These are phyloP conservation scores for Flammula alnicola DNA, from an alignment of 1,284 basidiomycete species.

Conservation along the genomic window DNA sequence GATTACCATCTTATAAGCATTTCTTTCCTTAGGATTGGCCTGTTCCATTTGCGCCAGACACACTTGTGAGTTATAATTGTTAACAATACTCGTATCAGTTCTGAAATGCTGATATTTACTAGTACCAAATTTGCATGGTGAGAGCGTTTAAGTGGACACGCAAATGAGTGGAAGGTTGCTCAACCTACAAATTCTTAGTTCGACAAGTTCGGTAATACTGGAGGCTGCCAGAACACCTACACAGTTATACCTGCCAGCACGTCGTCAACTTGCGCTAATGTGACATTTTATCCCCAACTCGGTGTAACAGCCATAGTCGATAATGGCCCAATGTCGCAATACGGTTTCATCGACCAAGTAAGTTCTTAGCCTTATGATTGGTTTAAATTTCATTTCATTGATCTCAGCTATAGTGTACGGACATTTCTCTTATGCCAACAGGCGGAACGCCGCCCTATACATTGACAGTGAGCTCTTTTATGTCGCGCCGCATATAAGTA, in stretches of 20 bases:
- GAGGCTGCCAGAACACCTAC: slow-evolving; percentile 62
- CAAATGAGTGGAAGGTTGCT: too few relatives aligned
- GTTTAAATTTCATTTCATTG: not conserved
- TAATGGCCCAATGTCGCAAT: slow-evolving; percentile 55
- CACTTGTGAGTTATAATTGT: slow-evolving; percentile 41
- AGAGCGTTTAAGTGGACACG: too few relatives aligned
- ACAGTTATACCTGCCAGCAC: slow-evolving; percentile 50
- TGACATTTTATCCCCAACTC: slow-evolving; percentile 50
- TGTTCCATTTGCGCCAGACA: slow-evolving; percentile 61
- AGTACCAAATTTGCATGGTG: slow-evolving; percentile 67
- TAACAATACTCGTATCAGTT: not conserved
- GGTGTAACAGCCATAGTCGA: slow-evolving; percentile 46
- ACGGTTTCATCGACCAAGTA: slow-evolving; percentile 61
- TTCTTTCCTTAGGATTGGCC: slow-evolving; percentile 48
- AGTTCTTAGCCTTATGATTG: slow-evolving; percentile 4
- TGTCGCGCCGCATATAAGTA: not conserved
- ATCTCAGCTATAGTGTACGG: slow-evolving; percentile 48
- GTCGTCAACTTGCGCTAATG: slow-evolving; percentile 48
- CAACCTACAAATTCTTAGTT: too few relatives aligned
- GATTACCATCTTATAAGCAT: not conserved
- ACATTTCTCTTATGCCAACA: slow-evolving; percentile 53
- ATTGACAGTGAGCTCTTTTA: slow-evolving; percentile 47
- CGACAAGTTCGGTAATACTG: slow-evolving; percentile 56
- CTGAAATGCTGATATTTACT: not conserved
- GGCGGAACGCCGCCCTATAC: slow-evolving; percentile 65